Evolutionary conservation across 1,284 basidiomycete species (phyloP).

Genomic region (Pulveroboletus sp.): DNA sequence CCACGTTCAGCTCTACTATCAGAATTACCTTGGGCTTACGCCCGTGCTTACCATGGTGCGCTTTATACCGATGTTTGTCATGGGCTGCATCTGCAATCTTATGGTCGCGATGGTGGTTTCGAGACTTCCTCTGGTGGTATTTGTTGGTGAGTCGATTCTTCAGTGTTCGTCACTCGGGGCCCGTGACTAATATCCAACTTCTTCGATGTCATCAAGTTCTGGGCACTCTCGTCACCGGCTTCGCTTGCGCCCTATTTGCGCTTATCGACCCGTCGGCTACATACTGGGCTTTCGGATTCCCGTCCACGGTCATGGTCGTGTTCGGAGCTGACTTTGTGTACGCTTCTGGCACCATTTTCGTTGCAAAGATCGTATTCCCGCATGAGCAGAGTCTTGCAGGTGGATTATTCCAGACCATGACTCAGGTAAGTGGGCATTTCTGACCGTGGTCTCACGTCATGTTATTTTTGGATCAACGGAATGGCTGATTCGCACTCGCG

Average conservation of each 20-base stretch:
- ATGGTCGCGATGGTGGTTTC: conserved; percentile 64
- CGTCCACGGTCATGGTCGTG: conserved; percentile 70
- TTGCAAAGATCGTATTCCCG: conserved; percentile 68
- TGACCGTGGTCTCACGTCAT: not conserved
- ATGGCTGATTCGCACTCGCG: not conserved
- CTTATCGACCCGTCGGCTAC: conserved; percentile 58
- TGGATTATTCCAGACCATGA: conserved; percentile 76
- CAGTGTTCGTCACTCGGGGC: not conserved
- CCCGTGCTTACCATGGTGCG: conserved; percentile 75
- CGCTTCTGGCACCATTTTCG: conserved; percentile 72
- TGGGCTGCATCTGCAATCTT: conserved; percentile 69
- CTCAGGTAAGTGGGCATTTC: conserved; percentile 46
- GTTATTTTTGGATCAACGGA: not conserved
- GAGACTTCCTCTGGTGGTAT: conserved; percentile 53
- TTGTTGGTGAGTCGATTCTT: conserved; percentile 49
- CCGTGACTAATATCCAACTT: not conserved
- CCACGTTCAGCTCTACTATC: conserved; percentile 66
- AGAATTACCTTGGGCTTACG: conserved; percentile 54
- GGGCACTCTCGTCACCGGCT: conserved; percentile 63
- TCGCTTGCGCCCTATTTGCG: conserved; percentile 73
- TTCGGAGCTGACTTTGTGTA: conserved; percentile 83
- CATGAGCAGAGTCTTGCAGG: conserved; percentile 82
- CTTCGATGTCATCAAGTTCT: conserved; percentile 38
- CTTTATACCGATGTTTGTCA: conserved; percentile 75
- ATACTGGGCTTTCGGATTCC: conserved; percentile 85